Conservation (phyloP, 2,329 filamentous ascomycete species). For the Triangularia verruculosa region DNA sequence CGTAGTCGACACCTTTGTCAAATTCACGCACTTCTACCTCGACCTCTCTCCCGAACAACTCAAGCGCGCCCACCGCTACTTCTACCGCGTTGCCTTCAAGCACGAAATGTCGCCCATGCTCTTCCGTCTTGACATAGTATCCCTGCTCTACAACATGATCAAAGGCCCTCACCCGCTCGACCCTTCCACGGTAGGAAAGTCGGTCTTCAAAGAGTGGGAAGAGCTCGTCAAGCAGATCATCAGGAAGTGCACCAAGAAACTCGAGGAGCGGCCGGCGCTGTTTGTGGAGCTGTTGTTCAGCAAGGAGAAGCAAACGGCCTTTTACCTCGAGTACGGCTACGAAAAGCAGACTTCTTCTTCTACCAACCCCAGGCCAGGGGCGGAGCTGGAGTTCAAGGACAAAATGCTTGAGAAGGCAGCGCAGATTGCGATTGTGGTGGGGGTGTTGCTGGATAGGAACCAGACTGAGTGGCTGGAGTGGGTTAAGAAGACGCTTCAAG, state of each 20-base stretch:
- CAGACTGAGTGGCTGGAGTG: constrained; percentile 75
- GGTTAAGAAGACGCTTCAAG: constrained; percentile 69
- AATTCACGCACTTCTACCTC: constrained; percentile 73
- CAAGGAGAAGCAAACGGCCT: constrained; percentile 78
- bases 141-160: constrained; percentile 85
- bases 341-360: constrained; percentile 68
- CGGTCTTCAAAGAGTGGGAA: constrained; percentile 85
- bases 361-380: constrained; percentile 64
- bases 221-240: constrained; percentile 83
- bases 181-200: constrained; percentile 44
- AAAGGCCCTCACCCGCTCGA: constrained; percentile 80
- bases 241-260: constrained; percentile 75
- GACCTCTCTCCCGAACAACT: constrained; percentile 78
- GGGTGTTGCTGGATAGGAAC: constrained; percentile 75
- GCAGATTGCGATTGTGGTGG: constrained; percentile 76
- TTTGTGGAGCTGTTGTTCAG: constrained; percentile 93
- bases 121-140: constrained; percentile 86
- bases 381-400: constrained; percentile 79
- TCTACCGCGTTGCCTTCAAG: constrained; percentile 93
- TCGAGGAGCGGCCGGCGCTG: constrained; percentile 80
- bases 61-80: constrained; percentile 89
- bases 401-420: constrained; percentile 55
- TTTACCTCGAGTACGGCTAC: constrained; percentile 86
- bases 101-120: constrained; percentile 86
- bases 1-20: constrained; percentile 84